phyloP scores from a whole-genome alignment of 2,329 filamentous ascomycete genomes.

The Arthrinium puccinioides region DNA sequence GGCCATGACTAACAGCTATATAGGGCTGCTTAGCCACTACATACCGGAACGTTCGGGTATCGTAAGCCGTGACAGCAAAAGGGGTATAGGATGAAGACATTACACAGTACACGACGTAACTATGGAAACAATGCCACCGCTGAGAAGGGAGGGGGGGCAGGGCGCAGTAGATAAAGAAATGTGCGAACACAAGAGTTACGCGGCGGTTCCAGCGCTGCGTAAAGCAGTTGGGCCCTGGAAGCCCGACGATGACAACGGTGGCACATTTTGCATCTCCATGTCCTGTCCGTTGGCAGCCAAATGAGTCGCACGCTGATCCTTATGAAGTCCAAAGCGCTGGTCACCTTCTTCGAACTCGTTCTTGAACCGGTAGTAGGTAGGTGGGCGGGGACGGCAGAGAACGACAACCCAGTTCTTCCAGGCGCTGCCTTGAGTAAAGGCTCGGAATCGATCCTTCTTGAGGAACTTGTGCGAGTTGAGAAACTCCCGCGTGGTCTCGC shows the following conservation, averaged over 20 bases:
- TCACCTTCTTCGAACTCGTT: constrained; percentile 69
- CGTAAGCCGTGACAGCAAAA: too few relatives aligned
- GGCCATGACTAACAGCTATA: too few relatives aligned
- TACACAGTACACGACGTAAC: constrained; percentile 8
- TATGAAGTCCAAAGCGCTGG: constrained; percentile 64
- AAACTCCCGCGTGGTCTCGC: constrained; percentile 94
- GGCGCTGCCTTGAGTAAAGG: constrained; percentile 73
- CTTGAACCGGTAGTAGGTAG: constrained; percentile 88
- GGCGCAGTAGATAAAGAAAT: background rate
- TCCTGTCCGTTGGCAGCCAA: constrained; percentile 45
- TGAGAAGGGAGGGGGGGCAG: background rate
- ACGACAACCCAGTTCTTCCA: constrained; percentile 77
- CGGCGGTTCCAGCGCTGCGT: constrained; percentile 24
- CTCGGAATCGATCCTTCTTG: constrained; percentile 83
- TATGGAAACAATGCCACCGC: too few relatives aligned
- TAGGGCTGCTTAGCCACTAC: too few relatives aligned
- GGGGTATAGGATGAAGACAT: constrained; percentile 8
- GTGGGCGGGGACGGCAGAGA: constrained; percentile 73
- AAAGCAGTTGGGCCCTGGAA: constrained; percentile 49
- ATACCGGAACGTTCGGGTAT: background rate
- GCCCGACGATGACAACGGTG: constrained; percentile 26
- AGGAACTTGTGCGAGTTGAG: constrained; percentile 93
- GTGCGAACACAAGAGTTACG: background rate
- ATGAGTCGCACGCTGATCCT: constrained; percentile 41
- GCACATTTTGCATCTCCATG: constrained; percentile 68